Evolutionary conservation across 371 early-diverging fungal species (phyloP), one percentile per base, ranked within the genome.

Genomic region (Nematocida displodere): DNA sequence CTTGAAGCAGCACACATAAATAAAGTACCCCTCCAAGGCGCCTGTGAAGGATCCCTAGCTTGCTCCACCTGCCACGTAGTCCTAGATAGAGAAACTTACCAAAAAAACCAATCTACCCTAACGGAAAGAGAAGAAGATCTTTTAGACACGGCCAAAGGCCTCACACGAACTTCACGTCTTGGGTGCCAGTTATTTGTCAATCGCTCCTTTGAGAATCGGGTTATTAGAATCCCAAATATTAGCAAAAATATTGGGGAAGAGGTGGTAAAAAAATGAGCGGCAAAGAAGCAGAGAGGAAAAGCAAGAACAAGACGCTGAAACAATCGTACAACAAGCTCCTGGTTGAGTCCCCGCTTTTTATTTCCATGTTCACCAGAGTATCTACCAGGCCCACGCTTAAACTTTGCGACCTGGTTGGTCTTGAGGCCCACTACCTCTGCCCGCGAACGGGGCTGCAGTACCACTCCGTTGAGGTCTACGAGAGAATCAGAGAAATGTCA

Each of bases 61-160:
- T 85, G 83, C 61, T 82, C 84, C 33, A 82, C 84, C 62, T 86
- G 97, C 83, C 99, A 98, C 81, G 91, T 98, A 54, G 89, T 95
- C 58, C 83, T 92, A 63, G 92, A 92, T 2, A 89, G 87, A 20
- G 85, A 88, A 36, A 86, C 89, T 67, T 98, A 88, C 83, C 87
- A 91, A 52, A 88, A 87, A 77, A 85, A 95, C 66, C 89, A 88
- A 56, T 93, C 92, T 77, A 36, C 50, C 24, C 93, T 95, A 3
- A 87, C 90, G 1, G 97, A 97, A 78, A 94, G 95, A 82, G 99
- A 98, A 78, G 92, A 94, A 80, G 99, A 98, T 85, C 92, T 98
- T 91, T 83, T 98, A 56, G 99, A 98, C 85, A 82, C 93, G 79
- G 96, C 97, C 5, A 97, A 92, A 86, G 94, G 92, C 8, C 86